Evolutionary conservation across 179 eudicot genomes (phyloP).

Genomic region (Sideroxylon spinosum): DNA sequence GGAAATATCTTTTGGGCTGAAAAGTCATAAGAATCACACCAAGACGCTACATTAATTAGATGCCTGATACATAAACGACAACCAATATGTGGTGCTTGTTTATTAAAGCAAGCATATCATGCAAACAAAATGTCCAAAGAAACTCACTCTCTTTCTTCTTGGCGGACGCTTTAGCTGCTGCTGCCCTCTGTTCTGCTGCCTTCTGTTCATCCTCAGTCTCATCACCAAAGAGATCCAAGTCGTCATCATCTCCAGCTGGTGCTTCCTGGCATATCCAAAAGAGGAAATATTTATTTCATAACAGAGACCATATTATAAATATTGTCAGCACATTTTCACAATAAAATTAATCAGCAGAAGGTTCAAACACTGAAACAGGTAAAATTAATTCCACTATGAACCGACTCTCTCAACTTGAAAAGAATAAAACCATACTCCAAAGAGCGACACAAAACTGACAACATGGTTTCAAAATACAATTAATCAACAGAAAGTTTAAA

Average conservation of each 20-base stretch:
- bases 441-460: no score
- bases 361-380: neutral
- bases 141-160: slow-evolving; percentile 52
- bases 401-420: neutral
- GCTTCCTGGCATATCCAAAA: slow-evolving; percentile 36
- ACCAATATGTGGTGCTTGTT: neutral
- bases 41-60: no score
- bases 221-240: slow-evolving; percentile 94
- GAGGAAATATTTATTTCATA: neutral
- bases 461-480: neutral
- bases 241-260: slow-evolving; percentile 70
- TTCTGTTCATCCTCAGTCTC: slow-evolving; percentile 97
- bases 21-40: no score
- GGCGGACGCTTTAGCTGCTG: slow-evolving; percentile 54
- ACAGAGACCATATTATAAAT: neutral
- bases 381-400: neutral
- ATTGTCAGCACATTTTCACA: neutral
- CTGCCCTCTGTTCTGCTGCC: slow-evolving; percentile 85
- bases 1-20: no score
- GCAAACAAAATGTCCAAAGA: neutral
- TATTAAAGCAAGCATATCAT: neutral
- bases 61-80: neutral
- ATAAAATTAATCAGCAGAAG: neutral
- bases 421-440: no score
- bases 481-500: neutral